Conservation (phyloP, 2,329 filamentous ascomycete genomes). For the Alternaria solani region DNA sequence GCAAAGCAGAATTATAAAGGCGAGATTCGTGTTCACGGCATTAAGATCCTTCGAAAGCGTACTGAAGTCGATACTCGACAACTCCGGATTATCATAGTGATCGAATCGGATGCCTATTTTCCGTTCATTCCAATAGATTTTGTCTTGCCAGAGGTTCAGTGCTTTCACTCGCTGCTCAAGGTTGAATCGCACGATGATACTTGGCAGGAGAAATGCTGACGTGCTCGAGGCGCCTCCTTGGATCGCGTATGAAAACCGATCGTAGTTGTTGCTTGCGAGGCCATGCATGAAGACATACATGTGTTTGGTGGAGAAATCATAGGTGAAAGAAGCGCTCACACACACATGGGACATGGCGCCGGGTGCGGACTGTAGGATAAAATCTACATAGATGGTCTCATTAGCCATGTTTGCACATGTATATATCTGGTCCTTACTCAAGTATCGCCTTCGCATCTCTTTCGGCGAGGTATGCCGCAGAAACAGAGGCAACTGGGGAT, state of each 20-base stretch:
- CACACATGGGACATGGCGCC: not conserved
- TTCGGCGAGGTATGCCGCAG: not conserved
- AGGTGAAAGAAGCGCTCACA: constrained; percentile 26
- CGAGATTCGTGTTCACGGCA: constrained; percentile 14
- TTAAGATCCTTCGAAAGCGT: constrained; percentile 17
- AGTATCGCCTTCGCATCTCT: not conserved
- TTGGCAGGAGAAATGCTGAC: constrained; percentile 20
- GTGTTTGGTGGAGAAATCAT: constrained; percentile 22
- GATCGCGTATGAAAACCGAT: not conserved
- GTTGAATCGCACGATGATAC: constrained; percentile 16
- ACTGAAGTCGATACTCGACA: constrained; percentile 15
- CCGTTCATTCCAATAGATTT: constrained; percentile 17
- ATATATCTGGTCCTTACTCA: not conserved
- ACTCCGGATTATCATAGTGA: not conserved
- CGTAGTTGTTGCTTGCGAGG: constrained; percentile 2
- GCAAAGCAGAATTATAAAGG: constrained; percentile 7
- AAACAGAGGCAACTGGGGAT: not conserved
- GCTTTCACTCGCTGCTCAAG: constrained; percentile 3
- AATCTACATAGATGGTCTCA: not conserved
- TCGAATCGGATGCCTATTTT: constrained; percentile 17
- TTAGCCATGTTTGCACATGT: not conserved
- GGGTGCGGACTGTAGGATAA: constrained; percentile 15
- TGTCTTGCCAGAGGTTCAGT: constrained; percentile 11
- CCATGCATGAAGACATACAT: constrained; percentile 31
- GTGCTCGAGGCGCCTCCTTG: not conserved